Percentiles rank a stretch among this genome's conserved stretches.
These are phyloP conservation scores for Cladobotryum mycophilum DNA, from an alignment of 2,329 filamentous ascomycete genomes.

Conservation along the genomic window DNA sequence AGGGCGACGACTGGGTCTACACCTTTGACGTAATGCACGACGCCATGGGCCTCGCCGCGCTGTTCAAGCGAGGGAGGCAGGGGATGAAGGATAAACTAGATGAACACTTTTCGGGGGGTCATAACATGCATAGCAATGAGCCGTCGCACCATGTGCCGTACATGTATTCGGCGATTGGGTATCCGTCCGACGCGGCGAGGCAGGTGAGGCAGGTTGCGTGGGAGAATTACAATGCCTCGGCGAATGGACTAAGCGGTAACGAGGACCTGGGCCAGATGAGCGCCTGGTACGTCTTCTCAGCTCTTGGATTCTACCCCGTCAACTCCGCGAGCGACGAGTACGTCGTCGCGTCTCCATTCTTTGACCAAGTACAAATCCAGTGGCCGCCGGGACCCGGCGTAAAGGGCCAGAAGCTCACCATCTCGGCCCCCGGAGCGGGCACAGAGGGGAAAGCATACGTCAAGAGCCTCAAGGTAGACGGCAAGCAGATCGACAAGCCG, in stretches of 20 bases:
- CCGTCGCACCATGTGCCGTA: slow-evolving; percentile 43
- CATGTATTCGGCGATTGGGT: slow-evolving; percentile 37
- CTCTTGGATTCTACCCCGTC: slow-evolving; percentile 41
- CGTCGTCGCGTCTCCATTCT: slow-evolving; percentile 39
- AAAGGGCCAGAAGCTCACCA: slow-evolving; percentile 24
- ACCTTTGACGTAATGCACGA: slow-evolving; percentile 45
- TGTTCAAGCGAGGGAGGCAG: slow-evolving; percentile 30
- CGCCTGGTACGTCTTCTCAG: slow-evolving; percentile 42
- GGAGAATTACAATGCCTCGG: slow-evolving; percentile 39
- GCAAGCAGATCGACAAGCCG: slow-evolving; percentile 25
- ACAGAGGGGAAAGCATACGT: slow-evolving; percentile 31
- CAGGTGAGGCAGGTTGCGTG: slow-evolving; percentile 20
- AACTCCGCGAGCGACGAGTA: slow-evolving; percentile 40
- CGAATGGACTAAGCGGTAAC: slow-evolving; percentile 39
- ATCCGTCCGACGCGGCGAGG: slow-evolving; percentile 32
- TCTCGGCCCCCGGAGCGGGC: slow-evolving; percentile 35
- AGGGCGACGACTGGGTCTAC: slow-evolving; percentile 45
- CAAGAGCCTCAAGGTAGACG: slow-evolving; percentile 35
- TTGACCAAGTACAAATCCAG: slow-evolving; percentile 35
- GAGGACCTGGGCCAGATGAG: slow-evolving; percentile 46
- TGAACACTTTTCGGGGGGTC: slow-evolving; percentile 37
- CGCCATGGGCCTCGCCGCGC: slow-evolving; percentile 30
- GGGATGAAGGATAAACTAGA: slow-evolving; percentile 37
- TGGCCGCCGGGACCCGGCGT: slow-evolving; percentile 25
- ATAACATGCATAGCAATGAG: slow-evolving; percentile 43